These are phyloP conservation scores for Bruguiera parviflora DNA, from an alignment of 345 rosid species.

Conservation along the genomic window DNA sequence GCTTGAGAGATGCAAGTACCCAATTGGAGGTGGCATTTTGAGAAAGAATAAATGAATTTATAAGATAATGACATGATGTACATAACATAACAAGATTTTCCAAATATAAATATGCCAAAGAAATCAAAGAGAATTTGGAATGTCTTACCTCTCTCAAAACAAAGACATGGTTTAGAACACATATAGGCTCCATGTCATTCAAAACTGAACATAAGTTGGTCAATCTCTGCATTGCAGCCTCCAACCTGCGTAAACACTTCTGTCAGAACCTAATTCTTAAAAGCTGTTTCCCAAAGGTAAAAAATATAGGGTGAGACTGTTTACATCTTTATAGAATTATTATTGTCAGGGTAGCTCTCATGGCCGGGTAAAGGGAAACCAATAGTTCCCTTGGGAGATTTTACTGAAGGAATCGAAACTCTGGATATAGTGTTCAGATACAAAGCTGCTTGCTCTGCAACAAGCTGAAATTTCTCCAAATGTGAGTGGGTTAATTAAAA, in stretches of 20 bases:
- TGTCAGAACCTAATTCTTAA: conserved; percentile 8
- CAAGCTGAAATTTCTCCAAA: conserved; percentile 60
- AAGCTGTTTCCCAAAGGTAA: conserved; percentile 13
- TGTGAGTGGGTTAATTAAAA: conserved; percentile 21
- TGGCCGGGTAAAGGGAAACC: conserved; percentile 87
- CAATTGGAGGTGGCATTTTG: no score
- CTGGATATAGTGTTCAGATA: conserved; percentile 74
- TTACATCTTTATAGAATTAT: conserved; percentile 85
- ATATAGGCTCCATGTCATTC: conserved; percentile 99
- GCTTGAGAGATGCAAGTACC: no score
- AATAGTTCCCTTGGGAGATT: conserved; percentile 69
- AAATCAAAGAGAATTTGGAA: conserved; percentile 6
- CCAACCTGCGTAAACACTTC: conserved; percentile 63
- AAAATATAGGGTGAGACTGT: conserved; percentile 14
- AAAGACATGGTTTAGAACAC: conserved; percentile 94
- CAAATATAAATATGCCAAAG: background rate
- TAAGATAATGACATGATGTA: no score
- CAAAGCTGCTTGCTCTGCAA: conserved; percentile 96
- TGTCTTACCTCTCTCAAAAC: conserved; percentile 88
- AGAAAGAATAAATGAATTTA: no score
- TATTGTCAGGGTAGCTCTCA: conserved; percentile 94
- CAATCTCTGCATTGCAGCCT: conserved; percentile 99
- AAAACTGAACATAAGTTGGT: conserved; percentile 87
- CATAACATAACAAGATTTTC: background rate
- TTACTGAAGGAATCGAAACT: conserved; percentile 57